phyloP scores from a whole-genome alignment of 139 green algal species.

The Chlamydomonas incerta region DNA sequence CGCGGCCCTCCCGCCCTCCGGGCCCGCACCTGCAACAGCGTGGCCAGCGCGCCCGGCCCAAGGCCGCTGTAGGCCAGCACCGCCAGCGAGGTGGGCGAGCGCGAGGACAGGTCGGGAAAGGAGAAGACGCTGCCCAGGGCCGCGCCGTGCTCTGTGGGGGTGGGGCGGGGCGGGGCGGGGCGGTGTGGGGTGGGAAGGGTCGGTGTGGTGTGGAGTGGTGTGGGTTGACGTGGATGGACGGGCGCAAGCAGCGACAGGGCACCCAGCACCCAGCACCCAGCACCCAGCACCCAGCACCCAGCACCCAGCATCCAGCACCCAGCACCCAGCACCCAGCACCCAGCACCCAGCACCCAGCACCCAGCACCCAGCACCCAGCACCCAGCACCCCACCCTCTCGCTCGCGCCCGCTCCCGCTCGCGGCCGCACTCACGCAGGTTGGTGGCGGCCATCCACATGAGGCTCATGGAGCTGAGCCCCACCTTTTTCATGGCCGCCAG shows the following conservation, averaged over 20 bases:
- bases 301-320: too few species aligned
- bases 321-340: too few species aligned
- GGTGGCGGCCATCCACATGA: slow-evolving; percentile 27
- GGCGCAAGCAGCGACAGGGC: too few species aligned
- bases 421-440: slow-evolving; percentile 27
- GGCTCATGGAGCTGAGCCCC: slow-evolving; percentile 19
- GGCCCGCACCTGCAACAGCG: slow-evolving; percentile 54
- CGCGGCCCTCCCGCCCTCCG: too few species aligned
- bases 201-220: neutral
- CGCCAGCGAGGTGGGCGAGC: neutral
- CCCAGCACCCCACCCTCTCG: neutral
- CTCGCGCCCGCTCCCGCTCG: neutral
- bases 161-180: too few species aligned
- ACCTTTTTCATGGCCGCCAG: slow-evolving; percentile 66
- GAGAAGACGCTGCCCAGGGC: neutral
- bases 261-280: too few species aligned
- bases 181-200: neutral
- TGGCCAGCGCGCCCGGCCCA: slow-evolving; percentile 59
- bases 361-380: neutral
- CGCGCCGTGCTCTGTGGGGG: slow-evolving; percentile 14
- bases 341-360: too few species aligned
- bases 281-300: neutral
- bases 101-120: slow-evolving; percentile 25
- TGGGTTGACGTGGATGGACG: too few species aligned
- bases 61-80: slow-evolving; percentile 56